A percentile compares a stretch with the other conserved stretches of the same genome.
These are phyloP conservation scores for Clonostachys rosea DNA, from an alignment of 2,329 filamentous ascomycete genomes.

Conservation along the genomic window DNA sequence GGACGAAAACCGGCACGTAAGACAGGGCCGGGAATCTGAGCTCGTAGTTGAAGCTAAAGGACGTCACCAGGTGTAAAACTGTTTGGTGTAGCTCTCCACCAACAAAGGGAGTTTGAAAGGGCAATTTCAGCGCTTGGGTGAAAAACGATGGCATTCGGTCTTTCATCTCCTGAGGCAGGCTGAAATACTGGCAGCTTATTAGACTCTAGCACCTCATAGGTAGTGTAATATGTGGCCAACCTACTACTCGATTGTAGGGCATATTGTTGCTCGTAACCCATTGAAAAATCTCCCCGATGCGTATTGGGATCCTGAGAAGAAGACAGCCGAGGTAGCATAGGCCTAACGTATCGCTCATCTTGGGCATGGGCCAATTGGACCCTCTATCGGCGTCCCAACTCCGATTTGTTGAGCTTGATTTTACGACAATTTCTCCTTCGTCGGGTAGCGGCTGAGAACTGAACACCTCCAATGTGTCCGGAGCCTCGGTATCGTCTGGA, in stretches of 20 bases:
- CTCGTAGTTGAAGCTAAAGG: constrained; percentile 63
- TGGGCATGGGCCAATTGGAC: constrained; percentile 54
- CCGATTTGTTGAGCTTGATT: not conserved
- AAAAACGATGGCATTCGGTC: constrained; percentile 59
- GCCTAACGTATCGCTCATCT: constrained; percentile 68
- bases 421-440: not conserved
- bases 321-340: constrained; percentile 77
- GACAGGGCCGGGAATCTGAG: constrained; percentile 73
- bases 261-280: constrained; percentile 68
- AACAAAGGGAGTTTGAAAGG: constrained; percentile 31
- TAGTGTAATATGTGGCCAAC: constrained; percentile 11
- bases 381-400: constrained; percentile 27
- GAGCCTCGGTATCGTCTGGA: constrained; percentile 9
- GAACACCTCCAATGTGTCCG: constrained; percentile 17
- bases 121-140: constrained; percentile 51
- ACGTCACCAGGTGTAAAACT: constrained; percentile 56
- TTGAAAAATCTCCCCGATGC: constrained; percentile 64
- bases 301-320: constrained; percentile 71
- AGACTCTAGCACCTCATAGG: not conserved
- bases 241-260: constrained; percentile 64
- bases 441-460: constrained; percentile 27
- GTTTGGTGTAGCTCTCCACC: constrained; percentile 59
- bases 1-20: constrained; percentile 59
- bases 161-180: constrained; percentile 60
- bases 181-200: constrained; percentile 34